Conservation (phyloP, 2,329 filamentous ascomycete genomes). For the Thyridium curvatum region DNA sequence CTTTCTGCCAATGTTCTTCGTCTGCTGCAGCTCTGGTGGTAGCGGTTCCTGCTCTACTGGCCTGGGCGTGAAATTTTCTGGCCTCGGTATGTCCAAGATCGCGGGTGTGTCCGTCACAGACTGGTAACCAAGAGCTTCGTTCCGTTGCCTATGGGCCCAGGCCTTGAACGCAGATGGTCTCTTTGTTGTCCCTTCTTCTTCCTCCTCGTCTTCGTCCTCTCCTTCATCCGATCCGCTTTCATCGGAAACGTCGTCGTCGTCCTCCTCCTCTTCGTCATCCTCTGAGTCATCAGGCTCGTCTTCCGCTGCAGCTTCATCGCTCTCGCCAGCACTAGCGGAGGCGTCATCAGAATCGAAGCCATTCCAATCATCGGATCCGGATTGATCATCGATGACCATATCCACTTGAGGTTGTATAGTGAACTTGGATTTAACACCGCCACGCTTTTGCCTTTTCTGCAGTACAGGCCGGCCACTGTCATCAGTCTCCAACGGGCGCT, state of each 20-base stretch:
- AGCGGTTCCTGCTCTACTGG: slow-evolving; percentile 65
- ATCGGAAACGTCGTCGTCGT: slow-evolving; percentile 19
- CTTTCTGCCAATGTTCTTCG: slow-evolving; percentile 57
- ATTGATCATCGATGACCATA: slow-evolving; percentile 20
- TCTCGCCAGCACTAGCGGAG: slow-evolving; percentile 11
- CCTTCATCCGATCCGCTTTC: slow-evolving; percentile 23
- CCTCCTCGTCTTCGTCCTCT: slow-evolving; percentile 21
- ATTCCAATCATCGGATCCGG: slow-evolving; percentile 49
- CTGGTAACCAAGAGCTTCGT: slow-evolving; percentile 68
- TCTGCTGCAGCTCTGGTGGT: slow-evolving; percentile 58
- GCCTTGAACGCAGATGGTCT: slow-evolving; percentile 74
- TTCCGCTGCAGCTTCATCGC: slow-evolving; percentile 15
- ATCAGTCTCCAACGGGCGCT: slow-evolving; percentile 76
- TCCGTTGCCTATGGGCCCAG: slow-evolving; percentile 84
- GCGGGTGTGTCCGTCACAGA: slow-evolving; percentile 33
- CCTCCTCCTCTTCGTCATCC: slow-evolving; percentile 21
- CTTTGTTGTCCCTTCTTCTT: slow-evolving; percentile 20
- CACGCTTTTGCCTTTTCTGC: slow-evolving; percentile 71
- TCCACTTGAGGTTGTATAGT: slow-evolving; percentile 22
- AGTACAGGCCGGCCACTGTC: slow-evolving; percentile 76
- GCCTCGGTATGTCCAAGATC: slow-evolving; percentile 46
- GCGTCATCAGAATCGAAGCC: slow-evolving; percentile 50
- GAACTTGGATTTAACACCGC: slow-evolving; percentile 51
- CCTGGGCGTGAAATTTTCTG: slow-evolving; percentile 59
- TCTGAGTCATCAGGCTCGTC: slow-evolving; percentile 18